A percentile compares a stretch with the other conserved stretches of the same genome.
phyloP scores from a whole-genome alignment of 2,329 filamentous ascomycete genomes.

The Trichoderma sp. region DNA sequence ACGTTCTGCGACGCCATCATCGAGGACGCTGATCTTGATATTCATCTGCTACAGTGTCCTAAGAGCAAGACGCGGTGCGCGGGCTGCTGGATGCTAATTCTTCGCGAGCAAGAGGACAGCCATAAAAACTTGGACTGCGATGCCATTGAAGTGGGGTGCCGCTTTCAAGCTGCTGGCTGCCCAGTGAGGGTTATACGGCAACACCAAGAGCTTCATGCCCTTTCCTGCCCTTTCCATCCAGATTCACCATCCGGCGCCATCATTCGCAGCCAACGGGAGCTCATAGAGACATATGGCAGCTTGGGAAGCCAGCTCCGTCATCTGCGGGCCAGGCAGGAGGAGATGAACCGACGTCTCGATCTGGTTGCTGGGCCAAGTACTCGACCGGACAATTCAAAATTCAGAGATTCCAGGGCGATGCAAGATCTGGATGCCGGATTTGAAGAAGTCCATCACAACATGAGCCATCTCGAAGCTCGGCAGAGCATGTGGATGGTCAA shows the following conservation, averaged over 20 bases:
- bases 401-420: slow-evolving; percentile 50
- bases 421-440: slow-evolving; percentile 49
- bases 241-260: slow-evolving; percentile 54
- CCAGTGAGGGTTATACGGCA: slow-evolving; percentile 38
- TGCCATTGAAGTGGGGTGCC: slow-evolving; percentile 53
- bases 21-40: slow-evolving; percentile 45
- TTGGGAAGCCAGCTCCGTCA: slow-evolving; percentile 39
- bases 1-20: slow-evolving; percentile 54
- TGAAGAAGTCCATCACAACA: slow-evolving; percentile 56
- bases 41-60: slow-evolving; percentile 44
- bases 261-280: slow-evolving; percentile 48
- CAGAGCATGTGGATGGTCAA: slow-evolving; percentile 64
- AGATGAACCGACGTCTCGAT: slow-evolving; percentile 36
- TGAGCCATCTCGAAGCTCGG: slow-evolving; percentile 57
- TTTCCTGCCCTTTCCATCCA: slow-evolving; percentile 53
- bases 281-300: slow-evolving; percentile 47
- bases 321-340: slow-evolving; percentile 37
- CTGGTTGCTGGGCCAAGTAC: slow-evolving; percentile 47
- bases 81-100: slow-evolving; percentile 49
- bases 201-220: slow-evolving; percentile 47
- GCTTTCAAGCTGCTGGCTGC: slow-evolving; percentile 41
- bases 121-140: slow-evolving; percentile 53
- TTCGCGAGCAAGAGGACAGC: slow-evolving; percentile 46
- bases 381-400: slow-evolving; percentile 27
- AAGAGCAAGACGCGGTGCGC: slow-evolving; percentile 52